Evolutionary conservation across 202 grass and related monocot species (phyloP), one percentile per base, ranked within the genome.

Genomic region (Tripidium arundinaceum): DNA sequence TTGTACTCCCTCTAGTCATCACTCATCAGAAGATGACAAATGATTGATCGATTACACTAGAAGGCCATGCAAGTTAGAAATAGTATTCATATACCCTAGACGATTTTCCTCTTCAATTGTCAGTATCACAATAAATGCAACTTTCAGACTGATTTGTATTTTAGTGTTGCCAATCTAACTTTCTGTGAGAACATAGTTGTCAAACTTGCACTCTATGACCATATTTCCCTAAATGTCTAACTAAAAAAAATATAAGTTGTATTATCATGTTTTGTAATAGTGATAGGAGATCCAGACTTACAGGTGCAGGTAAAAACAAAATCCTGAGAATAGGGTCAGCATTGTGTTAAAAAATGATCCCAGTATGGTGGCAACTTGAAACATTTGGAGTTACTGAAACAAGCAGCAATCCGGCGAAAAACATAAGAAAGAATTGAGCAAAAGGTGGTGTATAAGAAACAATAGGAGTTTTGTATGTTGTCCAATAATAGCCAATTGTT

Each of bases 291-390:
- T 62, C 22, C 0, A 67, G 46, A 84, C 88, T 91, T 91, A 91
- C 82, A 29, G 77, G 85, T 3, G 47, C 77, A 52, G 93, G 89
- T 47, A 95, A 58, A 42, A 95, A n/a, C n/a, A 18, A 70, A 88
- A 92, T 74, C 93, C 89, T 7, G 89, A 83, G 54, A 95, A 92
- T 63, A 95, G 82, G 15, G 77, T 88, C 42, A 88, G 83, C 22
- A 86, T 50, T 27, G 73, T 67, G 82, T 88, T 90, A 82, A 89
- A 95, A 64, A 90, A 78, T 12, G 93, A 90, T 66, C 77, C 45
- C 39, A 92, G 34, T 88, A 95, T 82, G 14, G 79, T 64, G 31
- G 93, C 93, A 22, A 92, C 66, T 77, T 84, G 85, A 65, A n/a
- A 90, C 29, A 57, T 85, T 90, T 33, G 89, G 85, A 39, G 85